Evolutionary conservation across 495 filamentous ascomycete species (phyloP).

Genomic region (Achaetomiella virescens): DNA sequence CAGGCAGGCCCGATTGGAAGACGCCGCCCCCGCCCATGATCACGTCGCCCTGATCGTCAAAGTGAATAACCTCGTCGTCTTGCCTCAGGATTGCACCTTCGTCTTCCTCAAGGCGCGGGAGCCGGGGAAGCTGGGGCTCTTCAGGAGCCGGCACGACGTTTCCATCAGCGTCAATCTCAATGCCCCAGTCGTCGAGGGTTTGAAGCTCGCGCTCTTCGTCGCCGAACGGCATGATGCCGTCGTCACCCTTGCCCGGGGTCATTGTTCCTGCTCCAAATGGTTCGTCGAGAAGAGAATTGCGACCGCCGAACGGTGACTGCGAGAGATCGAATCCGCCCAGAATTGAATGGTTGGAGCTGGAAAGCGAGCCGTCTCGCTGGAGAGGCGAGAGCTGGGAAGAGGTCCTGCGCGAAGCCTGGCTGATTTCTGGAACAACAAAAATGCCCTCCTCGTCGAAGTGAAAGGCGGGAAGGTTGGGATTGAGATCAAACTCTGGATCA

Average conservation of each 20-base stretch:
- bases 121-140: conserved; percentile 34
- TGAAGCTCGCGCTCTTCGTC: conserved; percentile 26
- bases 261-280: conserved; percentile 13
- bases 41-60: conserved; percentile 21
- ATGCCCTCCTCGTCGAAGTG: conserved; percentile 52
- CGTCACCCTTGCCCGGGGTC: conserved; percentile 19
- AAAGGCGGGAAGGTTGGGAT: conserved; percentile 25
- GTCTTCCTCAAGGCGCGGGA: conserved; percentile 17
- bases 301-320: conserved; percentile 10
- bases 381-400: conserved; percentile 41
- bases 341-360: conserved; percentile 18
- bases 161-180: conserved; percentile 39
- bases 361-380: conserved; percentile 12
- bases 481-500: conserved; percentile 71
- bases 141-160: conserved; percentile 28
- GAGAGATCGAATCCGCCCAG: conserved; percentile 19
- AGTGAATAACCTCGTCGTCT: conserved; percentile 2
- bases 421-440: conserved; percentile 22
- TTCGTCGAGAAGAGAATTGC: conserved; percentile 2
- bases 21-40: conserved; percentile 11
- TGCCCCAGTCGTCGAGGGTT: conserved; percentile 31
- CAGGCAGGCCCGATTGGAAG: conserved; percentile 9
- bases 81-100: not conserved
- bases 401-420: conserved; percentile 39
- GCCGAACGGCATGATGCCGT: conserved; percentile 16